Evolutionary conservation across 768 basidiomycete species (phyloP), one percentile per base, ranked within the genome.

Genomic region (Termitomyces sp.): DNA sequence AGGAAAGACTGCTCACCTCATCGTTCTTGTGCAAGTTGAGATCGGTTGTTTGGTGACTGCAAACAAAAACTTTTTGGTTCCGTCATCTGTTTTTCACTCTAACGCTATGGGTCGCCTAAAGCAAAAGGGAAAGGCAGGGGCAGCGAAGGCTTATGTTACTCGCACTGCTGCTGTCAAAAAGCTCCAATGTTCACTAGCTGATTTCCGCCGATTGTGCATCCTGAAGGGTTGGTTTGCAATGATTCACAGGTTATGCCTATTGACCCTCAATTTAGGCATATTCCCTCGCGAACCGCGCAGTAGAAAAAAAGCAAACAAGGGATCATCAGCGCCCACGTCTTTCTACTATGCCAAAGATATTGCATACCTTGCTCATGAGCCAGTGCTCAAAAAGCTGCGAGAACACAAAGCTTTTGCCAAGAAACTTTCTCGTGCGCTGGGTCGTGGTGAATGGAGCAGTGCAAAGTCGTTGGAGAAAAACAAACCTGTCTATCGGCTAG

Each of bases 331-430:
- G 0, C 94, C 95, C 4, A 94, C 97, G 1, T 93, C 94, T 3
- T 99, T 98, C 76, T 99, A 99, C 76, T 98, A 98, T 70, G 79
- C 92, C 28, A 99, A 99, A 75, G 97, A 99, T 69, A 96, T 99
- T 62, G 90, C 92, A 56, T 98, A 96, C 73, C 85, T 99, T 34
- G 87, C 93, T 5, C 97, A 99, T 71, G 97, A 99, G 69, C 97
- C 97, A 1, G 86, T 98, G 12, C 78, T 99, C 26, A 86, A 85
- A 70, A 97, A 93, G 71, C 79, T 99, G 51, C 79, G 97, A 67
- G 94, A 98, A 70, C 97, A 99, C 77, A 99, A 99, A 71, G 88
- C 94, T 1, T 98, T 98, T 65, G 95, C 97, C 2, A 98, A 98
- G 76, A 97, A 97, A 73, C 82, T 99, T 46, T 87, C 92, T 47